Conservation (phyloP, 306 rosid species). For the Vachellia collinsii region DNA sequence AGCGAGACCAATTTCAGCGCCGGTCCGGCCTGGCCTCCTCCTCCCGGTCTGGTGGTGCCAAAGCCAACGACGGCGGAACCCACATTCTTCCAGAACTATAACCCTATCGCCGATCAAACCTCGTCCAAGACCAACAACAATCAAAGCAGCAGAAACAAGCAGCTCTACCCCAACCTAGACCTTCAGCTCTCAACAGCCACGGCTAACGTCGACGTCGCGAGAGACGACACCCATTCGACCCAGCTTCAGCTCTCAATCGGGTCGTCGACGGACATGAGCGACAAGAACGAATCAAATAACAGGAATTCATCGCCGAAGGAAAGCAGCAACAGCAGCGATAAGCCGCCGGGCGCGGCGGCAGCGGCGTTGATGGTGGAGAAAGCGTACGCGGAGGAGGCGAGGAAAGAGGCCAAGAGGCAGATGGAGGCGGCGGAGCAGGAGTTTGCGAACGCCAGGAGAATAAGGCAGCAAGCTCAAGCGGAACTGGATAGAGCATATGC, state of each 20-base stretch:
- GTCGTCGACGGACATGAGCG: constrained; percentile 60
- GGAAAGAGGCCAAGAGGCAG: constrained; percentile 76
- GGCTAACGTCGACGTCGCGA: constrained; percentile 39
- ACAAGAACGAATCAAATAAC: constrained; percentile 46
- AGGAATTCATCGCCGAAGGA: constrained; percentile 56
- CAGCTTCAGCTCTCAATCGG: constrained; percentile 89
- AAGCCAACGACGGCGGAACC: constrained; percentile 40
- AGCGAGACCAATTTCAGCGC: constrained; percentile 84
- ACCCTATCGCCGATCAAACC: constrained; percentile 31
- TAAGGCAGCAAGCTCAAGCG: constrained; percentile 77
- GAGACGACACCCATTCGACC: constrained; percentile 58
- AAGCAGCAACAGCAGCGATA: constrained; percentile 49
- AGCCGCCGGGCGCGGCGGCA: constrained; percentile 22
- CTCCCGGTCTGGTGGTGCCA: constrained; percentile 40
- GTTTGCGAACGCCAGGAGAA: constrained; percentile 79
- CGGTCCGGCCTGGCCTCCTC: constrained; percentile 54
- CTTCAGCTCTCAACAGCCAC: constrained; percentile 84
- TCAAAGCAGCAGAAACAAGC: not conserved
- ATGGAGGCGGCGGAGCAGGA: constrained; percentile 84
- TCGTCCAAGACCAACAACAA: constrained; percentile 27
- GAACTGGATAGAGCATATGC: constrained; percentile 82
- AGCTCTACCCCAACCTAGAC: constrained; percentile 67
- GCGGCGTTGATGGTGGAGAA: constrained; percentile 60
- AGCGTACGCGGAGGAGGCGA: constrained; percentile 79
- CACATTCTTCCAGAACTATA: constrained; percentile 46